Percentiles rank a stretch among this genome's conserved stretches.
Conservation (phyloP, 441 rosid genomes). For the Manihot esculenta region DNA sequence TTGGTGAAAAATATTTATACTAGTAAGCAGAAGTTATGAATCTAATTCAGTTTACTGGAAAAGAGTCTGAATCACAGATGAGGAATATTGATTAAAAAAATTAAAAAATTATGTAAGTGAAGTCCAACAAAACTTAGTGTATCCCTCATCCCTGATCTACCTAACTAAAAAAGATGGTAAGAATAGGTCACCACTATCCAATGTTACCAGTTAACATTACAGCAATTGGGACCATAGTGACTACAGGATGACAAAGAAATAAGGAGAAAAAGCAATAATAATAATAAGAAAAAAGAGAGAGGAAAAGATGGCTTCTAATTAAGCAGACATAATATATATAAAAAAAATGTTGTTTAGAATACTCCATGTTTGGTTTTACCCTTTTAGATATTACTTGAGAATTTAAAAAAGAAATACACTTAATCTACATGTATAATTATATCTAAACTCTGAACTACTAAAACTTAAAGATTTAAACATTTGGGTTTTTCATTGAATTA, state of each 20-base stretch:
- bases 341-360: constrained; percentile 12
- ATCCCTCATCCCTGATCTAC: constrained; percentile 8
- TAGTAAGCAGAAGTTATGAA: not conserved
- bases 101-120: constrained; percentile 12
- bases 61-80: constrained; percentile 9
- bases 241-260: constrained; percentile 24
- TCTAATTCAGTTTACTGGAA: not conserved
- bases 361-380: constrained; percentile 20
- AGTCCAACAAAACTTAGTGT: constrained; percentile 34
- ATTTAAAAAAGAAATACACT: not conserved
- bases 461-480: not conserved
- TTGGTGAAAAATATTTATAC: not conserved
- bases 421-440: not conserved
- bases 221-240: constrained; percentile 18
- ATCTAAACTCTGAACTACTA: not conserved
- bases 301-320: constrained; percentile 8
- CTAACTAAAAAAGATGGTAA: not conserved
- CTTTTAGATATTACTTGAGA: constrained; percentile 6
- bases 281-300: not conserved
- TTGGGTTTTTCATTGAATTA: not conserved
- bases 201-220: constrained; percentile 17
- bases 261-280: constrained; percentile 1
- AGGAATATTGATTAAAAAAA: constrained; percentile 17
- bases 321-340: not conserved
- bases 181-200: constrained; percentile 28